These are phyloP conservation scores for Septoria linicola DNA, from an alignment of 2,329 filamentous ascomycete genomes.

Conservation along the genomic window DNA sequence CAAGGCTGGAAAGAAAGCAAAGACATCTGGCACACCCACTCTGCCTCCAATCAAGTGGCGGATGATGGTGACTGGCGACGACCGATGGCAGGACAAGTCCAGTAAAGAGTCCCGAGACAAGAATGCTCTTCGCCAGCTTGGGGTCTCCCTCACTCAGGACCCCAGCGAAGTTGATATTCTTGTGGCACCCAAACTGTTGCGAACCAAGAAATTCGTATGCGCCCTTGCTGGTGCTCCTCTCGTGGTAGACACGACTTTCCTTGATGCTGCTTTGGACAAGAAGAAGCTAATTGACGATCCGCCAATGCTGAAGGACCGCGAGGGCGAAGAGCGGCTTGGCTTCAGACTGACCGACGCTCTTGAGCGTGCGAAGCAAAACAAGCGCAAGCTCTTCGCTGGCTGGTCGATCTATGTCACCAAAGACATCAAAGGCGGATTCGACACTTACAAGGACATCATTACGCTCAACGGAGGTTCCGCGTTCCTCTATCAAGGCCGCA, in stretches of 20 bases:
- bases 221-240: conserved; percentile 78
- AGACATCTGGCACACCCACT: conserved; percentile 46
- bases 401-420: conserved; percentile 83
- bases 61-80: conserved; percentile 80
- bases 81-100: conserved; percentile 72
- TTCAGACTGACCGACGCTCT: conserved; percentile 69
- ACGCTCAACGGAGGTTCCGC: conserved; percentile 86
- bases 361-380: conserved; percentile 70
- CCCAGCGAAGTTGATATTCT: conserved; percentile 77
- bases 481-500: conserved; percentile 67
- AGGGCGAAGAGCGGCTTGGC: conserved; percentile 68
- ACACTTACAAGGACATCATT: conserved; percentile 82
- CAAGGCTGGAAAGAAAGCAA: conserved; percentile 53
- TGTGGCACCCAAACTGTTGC: conserved; percentile 79
- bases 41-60: conserved; percentile 67
- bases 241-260: conserved; percentile 73
- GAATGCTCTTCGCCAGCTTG: conserved; percentile 76
- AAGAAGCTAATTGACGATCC: conserved; percentile 64
- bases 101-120: conserved; percentile 77
- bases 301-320: conserved; percentile 63
- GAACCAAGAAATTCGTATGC: conserved; percentile 90
- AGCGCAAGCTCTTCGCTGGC: conserved; percentile 70
- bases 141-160: conserved; percentile 80
- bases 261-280: conserved; percentile 72
- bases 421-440: conserved; percentile 73